phyloP scores from a whole-genome alignment of 1,139 yeast species.

The Protomyces macrosporus region DNA sequence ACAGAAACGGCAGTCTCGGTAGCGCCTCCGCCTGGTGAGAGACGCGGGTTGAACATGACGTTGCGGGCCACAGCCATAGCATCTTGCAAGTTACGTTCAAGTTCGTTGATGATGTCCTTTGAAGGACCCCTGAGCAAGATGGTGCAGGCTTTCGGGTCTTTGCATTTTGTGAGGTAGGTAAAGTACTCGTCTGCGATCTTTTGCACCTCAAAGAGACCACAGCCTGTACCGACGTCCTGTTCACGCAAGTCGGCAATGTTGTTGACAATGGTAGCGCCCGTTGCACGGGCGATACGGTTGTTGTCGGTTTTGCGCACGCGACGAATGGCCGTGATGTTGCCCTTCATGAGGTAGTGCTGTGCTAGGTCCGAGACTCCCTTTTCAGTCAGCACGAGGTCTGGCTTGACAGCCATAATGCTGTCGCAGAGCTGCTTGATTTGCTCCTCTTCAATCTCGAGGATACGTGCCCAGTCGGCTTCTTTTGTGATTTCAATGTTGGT shows the following conservation, averaged over 20 bases:
- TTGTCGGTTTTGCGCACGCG: conserved; percentile 94
- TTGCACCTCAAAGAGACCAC: conserved; percentile 90
- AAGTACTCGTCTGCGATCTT: conserved; percentile 96
- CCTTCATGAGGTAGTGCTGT: conserved; percentile 89
- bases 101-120: conserved; percentile 90
- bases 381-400: conserved; percentile 92
- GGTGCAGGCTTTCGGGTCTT: conserved; percentile 89
- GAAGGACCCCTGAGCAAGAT: conserved; percentile 91
- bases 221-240: conserved; percentile 76
- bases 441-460: conserved; percentile 94
- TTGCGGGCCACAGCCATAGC: conserved; percentile 98
- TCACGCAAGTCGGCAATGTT: conserved; percentile 92
- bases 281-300: conserved; percentile 93
- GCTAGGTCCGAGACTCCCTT: conserved; percentile 99
- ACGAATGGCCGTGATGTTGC: conserved; percentile 87
- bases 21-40: conserved; percentile 99
- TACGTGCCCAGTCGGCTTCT: conserved; percentile 94
- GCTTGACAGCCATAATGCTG: conserved; percentile 74
- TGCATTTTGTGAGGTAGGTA: conserved; percentile 75
- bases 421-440: conserved; percentile 87
- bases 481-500: conserved; percentile 95
- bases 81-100: conserved; percentile 94
- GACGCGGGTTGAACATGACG: conserved; percentile 87
- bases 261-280: conserved; percentile 96
- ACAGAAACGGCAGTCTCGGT: conserved; percentile 98